Percentiles rank a stretch among this genome's conserved stretches.
phyloP scores from a whole-genome alignment of 164 flowering plant species.

The Paratinospora sagittata region DNA sequence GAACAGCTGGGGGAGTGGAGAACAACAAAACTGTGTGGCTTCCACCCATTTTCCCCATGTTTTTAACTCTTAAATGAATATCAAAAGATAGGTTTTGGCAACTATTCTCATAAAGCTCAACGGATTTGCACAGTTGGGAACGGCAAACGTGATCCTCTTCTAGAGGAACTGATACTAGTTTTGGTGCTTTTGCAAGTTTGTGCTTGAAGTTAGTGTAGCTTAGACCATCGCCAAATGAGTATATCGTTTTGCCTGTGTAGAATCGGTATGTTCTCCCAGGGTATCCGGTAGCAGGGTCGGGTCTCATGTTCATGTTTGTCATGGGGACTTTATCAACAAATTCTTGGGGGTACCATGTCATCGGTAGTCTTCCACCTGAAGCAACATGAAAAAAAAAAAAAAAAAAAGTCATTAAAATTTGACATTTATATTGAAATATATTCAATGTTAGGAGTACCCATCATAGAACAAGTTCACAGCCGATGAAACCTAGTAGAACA shows the following conservation, averaged over 20 bases:
- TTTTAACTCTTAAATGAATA: slow-evolving; percentile 58
- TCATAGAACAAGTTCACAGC: not conserved
- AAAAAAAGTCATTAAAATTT: not conserved
- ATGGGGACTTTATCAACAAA: slow-evolving; percentile 77
- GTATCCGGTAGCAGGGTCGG: slow-evolving; percentile 70
- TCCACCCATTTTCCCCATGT: slow-evolving; percentile 49
- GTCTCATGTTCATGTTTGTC: slow-evolving; percentile 98
- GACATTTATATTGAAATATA: too few relatives aligned
- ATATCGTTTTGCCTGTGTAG: slow-evolving; percentile 74
- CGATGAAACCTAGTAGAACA: not conserved
- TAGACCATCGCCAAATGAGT: slow-evolving; percentile 76
- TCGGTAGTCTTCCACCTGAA: slow-evolving; percentile 88
- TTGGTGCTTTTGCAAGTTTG: slow-evolving; percentile 56
- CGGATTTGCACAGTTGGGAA: slow-evolving; percentile 50
- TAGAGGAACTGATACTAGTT: slow-evolving; percentile 48
- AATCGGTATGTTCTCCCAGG: slow-evolving; percentile 90
- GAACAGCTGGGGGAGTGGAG: slow-evolving; percentile 59
- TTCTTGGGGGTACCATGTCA: slow-evolving; percentile 95
- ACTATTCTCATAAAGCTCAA: slow-evolving; percentile 33
- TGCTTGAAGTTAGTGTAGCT: slow-evolving; percentile 64
- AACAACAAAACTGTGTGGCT: slow-evolving; percentile 74
- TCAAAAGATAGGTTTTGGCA: slow-evolving; percentile 56
- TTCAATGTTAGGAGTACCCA: not conserved
- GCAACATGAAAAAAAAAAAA: not conserved
- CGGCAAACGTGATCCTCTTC: slow-evolving; percentile 61